Percentiles rank a stretch among this genome's conserved stretches.
Conservation (phyloP, 345 rosid species). For the Salix udensis region DNA sequence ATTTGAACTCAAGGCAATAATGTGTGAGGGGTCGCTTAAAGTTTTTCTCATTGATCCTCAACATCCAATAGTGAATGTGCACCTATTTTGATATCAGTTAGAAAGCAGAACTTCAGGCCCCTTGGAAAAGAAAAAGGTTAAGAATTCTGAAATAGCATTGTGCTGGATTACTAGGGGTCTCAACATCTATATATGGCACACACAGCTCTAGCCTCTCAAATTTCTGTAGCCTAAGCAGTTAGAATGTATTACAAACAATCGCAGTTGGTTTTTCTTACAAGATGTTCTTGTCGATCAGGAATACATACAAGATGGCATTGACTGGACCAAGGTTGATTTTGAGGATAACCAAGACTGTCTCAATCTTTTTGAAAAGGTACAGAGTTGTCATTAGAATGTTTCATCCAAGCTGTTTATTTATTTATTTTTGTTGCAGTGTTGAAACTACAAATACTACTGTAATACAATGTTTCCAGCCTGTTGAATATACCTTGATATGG, state of each 20-base stretch:
- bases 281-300: slow-evolving; percentile 49
- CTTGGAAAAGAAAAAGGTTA: neutral
- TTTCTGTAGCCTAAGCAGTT: neutral
- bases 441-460: neutral
- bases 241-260: neutral
- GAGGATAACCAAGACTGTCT: slow-evolving; percentile 99
- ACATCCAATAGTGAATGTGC: neutral
- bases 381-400: neutral
- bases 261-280: neutral
- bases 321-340: slow-evolving; percentile 95
- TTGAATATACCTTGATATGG: neutral
- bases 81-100: neutral
- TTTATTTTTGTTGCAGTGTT: neutral
- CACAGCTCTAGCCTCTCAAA: neutral
- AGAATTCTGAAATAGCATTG: neutral
- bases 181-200: neutral
- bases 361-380: slow-evolving; percentile 96
- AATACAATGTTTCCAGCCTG: neutral
- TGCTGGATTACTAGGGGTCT: neutral
- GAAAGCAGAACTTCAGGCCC: neutral
- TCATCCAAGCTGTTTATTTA: neutral
- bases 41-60: neutral
- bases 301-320: slow-evolving; percentile 97
- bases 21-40: neutral
- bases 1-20: neutral